phyloP scores from a whole-genome alignment of 2,329 filamentous ascomycete genomes.

The Colletotrichum cereale region DNA sequence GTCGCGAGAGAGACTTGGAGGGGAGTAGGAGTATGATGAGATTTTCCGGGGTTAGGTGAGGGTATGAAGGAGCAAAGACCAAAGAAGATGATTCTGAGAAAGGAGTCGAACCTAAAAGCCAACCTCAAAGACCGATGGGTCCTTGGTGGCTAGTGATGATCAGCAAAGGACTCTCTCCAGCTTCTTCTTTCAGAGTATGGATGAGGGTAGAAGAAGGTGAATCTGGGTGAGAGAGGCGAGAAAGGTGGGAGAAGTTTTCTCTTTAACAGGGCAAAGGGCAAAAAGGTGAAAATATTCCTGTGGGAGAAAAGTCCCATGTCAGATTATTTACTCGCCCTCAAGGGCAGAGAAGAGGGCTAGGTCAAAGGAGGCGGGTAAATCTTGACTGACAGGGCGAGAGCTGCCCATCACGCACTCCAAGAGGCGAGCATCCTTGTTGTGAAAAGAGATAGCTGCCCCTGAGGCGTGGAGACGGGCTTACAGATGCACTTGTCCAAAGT shows the following conservation, averaged over 20 bases:
- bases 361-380: conserved; percentile 5
- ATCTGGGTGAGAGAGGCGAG: not conserved
- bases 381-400: not conserved
- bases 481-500: not conserved
- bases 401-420: not conserved
- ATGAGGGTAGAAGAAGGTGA: not conserved
- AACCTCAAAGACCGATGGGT: not conserved
- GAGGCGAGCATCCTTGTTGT: not conserved
- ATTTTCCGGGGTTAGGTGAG: not conserved
- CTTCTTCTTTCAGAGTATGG: not conserved
- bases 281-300: not conserved
- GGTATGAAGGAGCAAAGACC: no score
- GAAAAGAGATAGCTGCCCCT: not conserved
- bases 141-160: not conserved
- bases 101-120: not conserved
- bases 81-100: not conserved
- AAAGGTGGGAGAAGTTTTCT: not conserved
- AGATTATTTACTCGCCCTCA: not conserved
- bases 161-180: not conserved
- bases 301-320: not conserved
- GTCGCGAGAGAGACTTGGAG: not conserved
- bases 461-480: not conserved
- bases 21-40: no score
- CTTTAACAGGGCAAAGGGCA: not conserved
- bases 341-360: not conserved